Percentiles rank a stretch among this genome's conserved stretches.
These are phyloP conservation scores for Nicotiana otophora DNA, from an alignment of 257 asterid species.

Conservation along the genomic window DNA sequence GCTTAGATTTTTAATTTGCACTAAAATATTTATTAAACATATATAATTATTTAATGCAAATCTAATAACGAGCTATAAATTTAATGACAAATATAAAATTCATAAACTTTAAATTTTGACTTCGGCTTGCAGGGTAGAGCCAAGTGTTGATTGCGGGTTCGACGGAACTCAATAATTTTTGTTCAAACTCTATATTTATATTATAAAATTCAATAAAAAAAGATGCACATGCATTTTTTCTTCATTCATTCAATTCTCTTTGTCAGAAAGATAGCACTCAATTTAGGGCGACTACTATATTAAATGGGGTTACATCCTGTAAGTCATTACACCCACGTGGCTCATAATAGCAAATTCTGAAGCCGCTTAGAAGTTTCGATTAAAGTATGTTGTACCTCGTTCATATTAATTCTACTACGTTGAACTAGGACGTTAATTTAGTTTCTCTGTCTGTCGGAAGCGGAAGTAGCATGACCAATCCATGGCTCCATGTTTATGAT, in stretches of 20 bases:
- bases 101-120: no score
- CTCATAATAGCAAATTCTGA: not conserved
- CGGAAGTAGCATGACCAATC: not conserved
- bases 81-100: no score
- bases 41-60: no score
- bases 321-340: not conserved
- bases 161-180: no score
- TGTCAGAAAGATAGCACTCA: not conserved
- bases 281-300: not conserved
- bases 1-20: no score
- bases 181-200: no score
- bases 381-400: not conserved
- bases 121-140: no score
- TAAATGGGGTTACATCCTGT: not conserved
- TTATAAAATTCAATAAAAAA: no score
- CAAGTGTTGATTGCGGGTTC: no score
- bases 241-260: not conserved
- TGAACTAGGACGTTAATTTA: not conserved
- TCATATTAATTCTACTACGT: not conserved
- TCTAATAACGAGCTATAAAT: no score
- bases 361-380: constrained; percentile 1
- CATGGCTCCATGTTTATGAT: not conserved
- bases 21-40: no score
- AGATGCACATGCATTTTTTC: not conserved
- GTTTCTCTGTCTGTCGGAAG: not conserved